phyloP scores from a whole-genome alignment of 768 basidiomycete genomes.

The Mycena indigotica region DNA sequence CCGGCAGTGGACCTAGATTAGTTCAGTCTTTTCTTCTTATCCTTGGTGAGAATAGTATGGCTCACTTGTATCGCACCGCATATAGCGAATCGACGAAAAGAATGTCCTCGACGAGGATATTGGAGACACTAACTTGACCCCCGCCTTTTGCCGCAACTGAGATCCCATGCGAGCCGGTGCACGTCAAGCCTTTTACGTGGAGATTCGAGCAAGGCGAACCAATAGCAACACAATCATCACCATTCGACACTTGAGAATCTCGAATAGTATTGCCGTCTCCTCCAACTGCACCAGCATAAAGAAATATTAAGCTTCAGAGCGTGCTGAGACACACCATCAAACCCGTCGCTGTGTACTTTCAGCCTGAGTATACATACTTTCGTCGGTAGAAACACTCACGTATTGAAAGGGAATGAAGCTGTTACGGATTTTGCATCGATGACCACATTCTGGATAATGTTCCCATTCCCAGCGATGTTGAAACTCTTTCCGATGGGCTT shows the following conservation, averaged over 20 bases:
- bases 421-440: conserved; percentile 15
- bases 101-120: conserved; percentile 18
- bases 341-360: background rate
- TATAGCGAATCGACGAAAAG: conserved; percentile 17
- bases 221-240: conserved; percentile 18
- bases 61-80: conserved; percentile 19
- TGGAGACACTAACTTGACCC: conserved; percentile 14
- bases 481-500: conserved; percentile 23
- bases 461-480: conserved; percentile 20
- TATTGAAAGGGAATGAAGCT: conserved; percentile 20
- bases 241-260: conserved; percentile 11
- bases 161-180: conserved; percentile 20
- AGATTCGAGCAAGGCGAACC: conserved; percentile 19
- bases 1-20: conserved; percentile 11
- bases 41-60: background rate
- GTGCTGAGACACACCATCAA: too few species aligned
- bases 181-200: conserved; percentile 11
- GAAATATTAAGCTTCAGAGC: too few species aligned
- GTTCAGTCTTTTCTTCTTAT: too few species aligned
- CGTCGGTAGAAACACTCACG: conserved; percentile 3
- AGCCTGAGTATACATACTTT: background rate
- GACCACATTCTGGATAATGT: conserved; percentile 8
- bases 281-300: conserved; percentile 9
- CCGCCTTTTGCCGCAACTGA: conserved; percentile 21
- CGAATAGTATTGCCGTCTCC: conserved; percentile 20